Percentiles rank a stretch among this genome's conserved stretches.
Conservation (phyloP, 495 filamentous ascomycete genomes). For the Coniosporium apollinis region DNA sequence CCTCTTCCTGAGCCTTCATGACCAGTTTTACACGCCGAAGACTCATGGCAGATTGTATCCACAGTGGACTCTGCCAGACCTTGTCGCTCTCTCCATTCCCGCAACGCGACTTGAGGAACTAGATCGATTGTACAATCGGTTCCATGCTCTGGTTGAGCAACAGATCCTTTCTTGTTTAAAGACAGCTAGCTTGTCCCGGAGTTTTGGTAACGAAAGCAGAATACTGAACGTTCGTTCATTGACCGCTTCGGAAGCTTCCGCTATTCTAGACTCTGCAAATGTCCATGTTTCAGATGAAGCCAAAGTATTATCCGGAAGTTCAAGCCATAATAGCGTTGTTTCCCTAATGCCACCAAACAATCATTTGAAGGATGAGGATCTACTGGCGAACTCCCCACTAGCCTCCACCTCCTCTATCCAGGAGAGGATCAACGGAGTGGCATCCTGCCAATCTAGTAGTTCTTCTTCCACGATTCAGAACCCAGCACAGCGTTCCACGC, state of each 20-base stretch:
- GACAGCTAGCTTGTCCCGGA: not conserved
- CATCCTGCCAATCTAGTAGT: not conserved
- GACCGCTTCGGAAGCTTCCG: not conserved
- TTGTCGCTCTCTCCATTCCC: not conserved
- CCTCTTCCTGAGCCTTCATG: too few relatives aligned
- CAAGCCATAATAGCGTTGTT: not conserved
- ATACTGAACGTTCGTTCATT: not conserved
- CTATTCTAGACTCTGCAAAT: not conserved
- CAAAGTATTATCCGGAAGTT: not conserved
- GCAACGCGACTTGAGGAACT: not conserved
- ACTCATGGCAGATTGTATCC: too few relatives aligned
- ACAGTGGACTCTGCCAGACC: too few relatives aligned
- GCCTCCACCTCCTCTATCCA: not conserved
- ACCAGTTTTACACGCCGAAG: too few relatives aligned
- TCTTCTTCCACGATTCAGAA: not conserved
- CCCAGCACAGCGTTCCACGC: not conserved
- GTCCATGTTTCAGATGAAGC: not conserved
- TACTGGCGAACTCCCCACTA: not conserved
- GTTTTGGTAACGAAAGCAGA: not conserved
- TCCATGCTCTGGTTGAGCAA: not conserved
- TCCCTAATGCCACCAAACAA: not conserved
- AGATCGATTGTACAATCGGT: not conserved
- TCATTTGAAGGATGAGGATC: not conserved
- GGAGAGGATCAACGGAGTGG: too few relatives aligned
- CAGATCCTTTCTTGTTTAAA: not conserved